Evolutionary conservation across 2,329 filamentous ascomycete species (phyloP).

Genomic region (Fusarium graminum): DNA sequence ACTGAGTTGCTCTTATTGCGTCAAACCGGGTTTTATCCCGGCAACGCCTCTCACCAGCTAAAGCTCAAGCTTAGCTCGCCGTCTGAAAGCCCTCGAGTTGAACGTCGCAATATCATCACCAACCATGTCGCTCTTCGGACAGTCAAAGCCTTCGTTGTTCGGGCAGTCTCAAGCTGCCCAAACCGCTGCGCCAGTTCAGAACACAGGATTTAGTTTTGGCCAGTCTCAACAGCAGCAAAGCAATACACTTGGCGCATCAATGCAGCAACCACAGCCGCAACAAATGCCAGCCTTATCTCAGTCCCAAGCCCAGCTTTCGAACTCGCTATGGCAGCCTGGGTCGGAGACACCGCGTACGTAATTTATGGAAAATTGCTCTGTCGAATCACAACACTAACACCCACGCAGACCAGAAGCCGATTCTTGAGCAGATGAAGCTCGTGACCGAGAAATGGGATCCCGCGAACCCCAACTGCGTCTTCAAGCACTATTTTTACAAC

Average conservation of each 20-base stretch:
- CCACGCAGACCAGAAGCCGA: conserved; percentile 71
- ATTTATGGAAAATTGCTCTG: neutral
- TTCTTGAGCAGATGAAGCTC: conserved; percentile 79
- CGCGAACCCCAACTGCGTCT: conserved; percentile 74
- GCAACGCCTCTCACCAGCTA: conserved; percentile 24
- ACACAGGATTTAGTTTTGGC: conserved; percentile 32
- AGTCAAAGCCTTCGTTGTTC: conserved; percentile 56
- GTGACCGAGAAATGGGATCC: conserved; percentile 82
- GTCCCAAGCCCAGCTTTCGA: conserved; percentile 62
- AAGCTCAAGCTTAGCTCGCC: conserved; percentile 38
- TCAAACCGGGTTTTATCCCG: conserved; percentile 17
- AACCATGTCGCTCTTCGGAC: conserved; percentile 58
- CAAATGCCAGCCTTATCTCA: conserved; percentile 59
- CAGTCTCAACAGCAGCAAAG: conserved; percentile 56
- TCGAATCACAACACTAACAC: conserved; percentile 17
- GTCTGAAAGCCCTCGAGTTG: conserved; percentile 23
- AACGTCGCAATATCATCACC: conserved; percentile 40
- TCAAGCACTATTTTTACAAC: conserved; percentile 91
- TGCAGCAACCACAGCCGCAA: conserved; percentile 58
- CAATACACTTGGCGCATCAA: conserved; percentile 48
- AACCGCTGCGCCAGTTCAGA: conserved; percentile 49
- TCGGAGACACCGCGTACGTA: conserved; percentile 63
- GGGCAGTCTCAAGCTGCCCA: conserved; percentile 56
- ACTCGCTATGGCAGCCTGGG: conserved; percentile 66
- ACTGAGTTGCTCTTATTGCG: neutral